These are phyloP conservation scores for Podospora australis DNA, from an alignment of 495 filamentous ascomycete genomes.

Conservation along the genomic window DNA sequence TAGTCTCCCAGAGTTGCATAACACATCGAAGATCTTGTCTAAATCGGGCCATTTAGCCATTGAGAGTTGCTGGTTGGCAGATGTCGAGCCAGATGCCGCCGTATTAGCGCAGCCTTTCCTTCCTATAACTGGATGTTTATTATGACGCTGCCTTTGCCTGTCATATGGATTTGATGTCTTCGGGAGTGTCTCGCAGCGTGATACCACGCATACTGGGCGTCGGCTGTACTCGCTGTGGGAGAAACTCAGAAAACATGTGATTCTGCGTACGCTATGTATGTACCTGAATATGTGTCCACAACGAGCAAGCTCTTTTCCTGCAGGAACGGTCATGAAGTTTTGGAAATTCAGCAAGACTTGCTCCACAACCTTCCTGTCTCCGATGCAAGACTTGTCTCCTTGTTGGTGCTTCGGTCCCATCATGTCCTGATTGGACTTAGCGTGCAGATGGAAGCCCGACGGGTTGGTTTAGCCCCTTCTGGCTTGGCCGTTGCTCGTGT, in stretches of 20 bases:
- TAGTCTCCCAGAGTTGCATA: neutral
- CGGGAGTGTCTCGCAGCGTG: no score
- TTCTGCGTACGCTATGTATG: no score
- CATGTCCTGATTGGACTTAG: neutral
- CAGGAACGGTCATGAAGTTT: neutral
- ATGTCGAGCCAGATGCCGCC: no score
- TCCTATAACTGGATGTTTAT: no score
- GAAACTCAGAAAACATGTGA: no score
- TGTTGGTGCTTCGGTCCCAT: neutral
- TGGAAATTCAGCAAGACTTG: neutral
- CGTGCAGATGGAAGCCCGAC: constrained; percentile 6
- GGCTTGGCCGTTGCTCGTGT: constrained; percentile 3
- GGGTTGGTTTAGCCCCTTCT: constrained; percentile 3
- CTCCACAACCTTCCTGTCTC: neutral
- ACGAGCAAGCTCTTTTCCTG: no score
- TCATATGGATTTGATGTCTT: no score
- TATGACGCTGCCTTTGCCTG: neutral
- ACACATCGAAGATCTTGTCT: constrained; percentile 2
- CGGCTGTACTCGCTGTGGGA: no score
- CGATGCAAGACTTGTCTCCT: neutral
- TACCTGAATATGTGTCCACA: no score
- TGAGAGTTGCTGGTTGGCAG: no score
- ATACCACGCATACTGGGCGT: neutral
- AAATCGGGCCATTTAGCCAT: neutral
- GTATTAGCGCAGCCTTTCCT: no score